These are phyloP conservation scores for Phytophthora quininea DNA, from an alignment of 352 stramenopile species.

Conservation along the genomic window DNA sequence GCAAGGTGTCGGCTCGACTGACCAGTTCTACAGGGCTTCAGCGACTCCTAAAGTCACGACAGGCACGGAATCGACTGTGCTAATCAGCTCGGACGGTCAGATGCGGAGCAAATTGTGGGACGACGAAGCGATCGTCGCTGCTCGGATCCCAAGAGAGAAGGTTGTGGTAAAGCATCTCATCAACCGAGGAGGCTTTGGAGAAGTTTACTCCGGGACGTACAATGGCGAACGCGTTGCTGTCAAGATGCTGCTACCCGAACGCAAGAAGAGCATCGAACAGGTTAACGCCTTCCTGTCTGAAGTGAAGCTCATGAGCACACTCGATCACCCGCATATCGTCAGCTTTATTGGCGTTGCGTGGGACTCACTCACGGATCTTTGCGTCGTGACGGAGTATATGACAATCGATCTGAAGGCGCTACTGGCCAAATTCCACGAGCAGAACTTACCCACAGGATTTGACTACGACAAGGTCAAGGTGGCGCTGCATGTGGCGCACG, in stretches of 20 bases:
- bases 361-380: constrained; percentile 45
- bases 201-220: constrained; percentile 34
- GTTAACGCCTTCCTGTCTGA: constrained; percentile 36
- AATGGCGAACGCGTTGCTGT: constrained; percentile 32
- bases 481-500: constrained; percentile 33
- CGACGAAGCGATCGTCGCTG: constrained; percentile 41
- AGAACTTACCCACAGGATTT: constrained; percentile 18
- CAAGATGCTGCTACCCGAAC: constrained; percentile 35
- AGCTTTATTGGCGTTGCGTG: constrained; percentile 52
- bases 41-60: constrained; percentile 17
- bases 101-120: constrained; percentile 32
- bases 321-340: constrained; percentile 47
- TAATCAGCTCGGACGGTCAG: constrained; percentile 21
- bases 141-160: constrained; percentile 30
- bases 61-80: constrained; percentile 25
- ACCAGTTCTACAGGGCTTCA: constrained; percentile 17
- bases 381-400: constrained; percentile 55
- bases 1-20: constrained; percentile 6
- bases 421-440: constrained; percentile 34
- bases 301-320: constrained; percentile 32
- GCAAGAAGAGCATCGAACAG: constrained; percentile 31
- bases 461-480: constrained; percentile 38
- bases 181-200: constrained; percentile 31
- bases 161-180: constrained; percentile 17
- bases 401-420: constrained; percentile 37